Conservation (phyloP, 352 stramenopile species). For the Pythium aquatile region DNA sequence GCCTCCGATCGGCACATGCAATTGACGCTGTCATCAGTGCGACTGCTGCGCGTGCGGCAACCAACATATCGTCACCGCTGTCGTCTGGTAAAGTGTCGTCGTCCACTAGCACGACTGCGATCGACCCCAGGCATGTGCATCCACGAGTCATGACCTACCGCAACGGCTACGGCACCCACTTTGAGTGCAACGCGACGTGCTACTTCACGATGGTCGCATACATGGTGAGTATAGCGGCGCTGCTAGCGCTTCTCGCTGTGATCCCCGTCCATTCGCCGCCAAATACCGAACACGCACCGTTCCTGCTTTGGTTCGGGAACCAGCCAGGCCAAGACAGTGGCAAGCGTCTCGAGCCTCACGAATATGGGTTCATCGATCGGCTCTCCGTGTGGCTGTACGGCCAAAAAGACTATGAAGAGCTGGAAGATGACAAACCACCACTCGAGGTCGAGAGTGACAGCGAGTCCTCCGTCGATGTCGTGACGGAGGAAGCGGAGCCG, state of each 20-base stretch:
- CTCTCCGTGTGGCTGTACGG: slow-evolving; percentile 22
- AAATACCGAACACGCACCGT: slow-evolving; percentile 26
- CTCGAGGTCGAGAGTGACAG: background rate
- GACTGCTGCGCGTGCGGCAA: background rate
- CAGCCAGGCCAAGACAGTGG: slow-evolving; percentile 3
- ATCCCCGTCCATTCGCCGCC: slow-evolving; percentile 36
- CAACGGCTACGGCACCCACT: slow-evolving; percentile 60
- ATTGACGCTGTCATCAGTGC: background rate
- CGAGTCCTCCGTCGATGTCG: slow-evolving; percentile 25
- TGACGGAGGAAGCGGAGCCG: background rate
- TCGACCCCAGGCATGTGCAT: slow-evolving; percentile 29
- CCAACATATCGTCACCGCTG: background rate
- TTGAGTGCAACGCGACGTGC: slow-evolving; percentile 47
- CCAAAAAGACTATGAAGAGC: background rate
- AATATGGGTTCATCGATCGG: slow-evolving; percentile 17
- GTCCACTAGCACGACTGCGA: slow-evolving; percentile 2
- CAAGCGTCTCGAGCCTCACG: slow-evolving; percentile 1
- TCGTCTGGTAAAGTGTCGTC: background rate
- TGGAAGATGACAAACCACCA: background rate
- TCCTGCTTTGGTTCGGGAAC: slow-evolving; percentile 36
- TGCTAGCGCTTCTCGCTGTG: slow-evolving; percentile 42
- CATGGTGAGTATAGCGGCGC: slow-evolving; percentile 27
- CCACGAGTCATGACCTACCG: slow-evolving; percentile 42
- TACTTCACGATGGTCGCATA: slow-evolving; percentile 39
- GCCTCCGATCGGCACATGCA: background rate